Evolutionary conservation across 805 yeast species (phyloP).

Genomic region (Debaryomyces tyrocola): DNA sequence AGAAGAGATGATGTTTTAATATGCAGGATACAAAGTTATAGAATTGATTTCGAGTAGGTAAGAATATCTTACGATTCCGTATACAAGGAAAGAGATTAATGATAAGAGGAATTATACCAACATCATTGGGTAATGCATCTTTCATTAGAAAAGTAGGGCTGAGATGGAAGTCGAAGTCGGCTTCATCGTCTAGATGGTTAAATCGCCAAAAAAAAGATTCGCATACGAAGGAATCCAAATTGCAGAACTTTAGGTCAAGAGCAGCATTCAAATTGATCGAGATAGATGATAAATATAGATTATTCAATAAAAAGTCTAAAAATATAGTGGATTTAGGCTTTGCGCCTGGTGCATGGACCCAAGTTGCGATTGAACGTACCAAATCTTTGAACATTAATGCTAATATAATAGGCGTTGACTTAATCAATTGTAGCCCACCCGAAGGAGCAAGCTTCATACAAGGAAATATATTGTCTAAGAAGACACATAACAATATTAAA

Average conservation of each 20-base stretch:
- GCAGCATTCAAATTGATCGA: constrained; percentile 90
- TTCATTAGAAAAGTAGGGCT: neutral
- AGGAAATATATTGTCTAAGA: constrained; percentile 38
- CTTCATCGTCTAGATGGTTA: constrained; percentile 73
- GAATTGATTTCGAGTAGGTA: neutral
- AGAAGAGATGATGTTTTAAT: constrained; percentile 4
- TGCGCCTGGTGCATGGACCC: constrained; percentile 96
- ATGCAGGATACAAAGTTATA: constrained; percentile 4
- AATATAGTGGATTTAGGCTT: constrained; percentile 85
- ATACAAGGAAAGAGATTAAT: no score
- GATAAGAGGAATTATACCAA: no score
- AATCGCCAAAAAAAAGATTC: constrained; percentile 65
- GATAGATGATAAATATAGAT: constrained; percentile 59
- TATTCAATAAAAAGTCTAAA: constrained; percentile 53
- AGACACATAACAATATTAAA: constrained; percentile 58
- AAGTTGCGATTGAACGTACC: constrained; percentile 61
- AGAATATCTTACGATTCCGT: no score
- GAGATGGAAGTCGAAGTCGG: constrained; percentile 20
- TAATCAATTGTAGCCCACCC: constrained; percentile 36
- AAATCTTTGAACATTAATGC: constrained; percentile 42
- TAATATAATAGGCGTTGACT: constrained; percentile 70
- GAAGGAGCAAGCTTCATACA: constrained; percentile 36
- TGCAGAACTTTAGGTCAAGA: constrained; percentile 65
- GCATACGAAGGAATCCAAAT: constrained; percentile 66
- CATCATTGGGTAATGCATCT: no score